These are phyloP conservation scores for Cercophora samala DNA, from an alignment of 495 filamentous ascomycete genomes.

Conservation along the genomic window DNA sequence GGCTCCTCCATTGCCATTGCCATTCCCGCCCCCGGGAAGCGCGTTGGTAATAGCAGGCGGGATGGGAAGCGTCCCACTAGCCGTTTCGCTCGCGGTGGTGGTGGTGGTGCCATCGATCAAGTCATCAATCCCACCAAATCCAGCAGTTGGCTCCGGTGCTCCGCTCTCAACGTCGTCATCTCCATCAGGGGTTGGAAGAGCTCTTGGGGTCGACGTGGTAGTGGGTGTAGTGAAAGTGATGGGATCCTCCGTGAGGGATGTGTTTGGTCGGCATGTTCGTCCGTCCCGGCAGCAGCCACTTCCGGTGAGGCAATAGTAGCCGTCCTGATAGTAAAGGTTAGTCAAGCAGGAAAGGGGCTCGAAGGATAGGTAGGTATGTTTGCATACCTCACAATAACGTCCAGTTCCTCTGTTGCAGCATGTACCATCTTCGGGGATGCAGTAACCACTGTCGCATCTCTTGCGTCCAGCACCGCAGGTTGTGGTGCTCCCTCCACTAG, in stretches of 20 bases:
- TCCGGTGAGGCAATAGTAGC: slow-evolving; percentile 19
- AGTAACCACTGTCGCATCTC: slow-evolving; percentile 14
- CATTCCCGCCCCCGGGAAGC: not conserved
- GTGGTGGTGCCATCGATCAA: not conserved
- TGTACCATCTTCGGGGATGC: slow-evolving; percentile 15
- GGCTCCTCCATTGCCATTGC: not conserved
- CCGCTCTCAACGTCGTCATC: not conserved
- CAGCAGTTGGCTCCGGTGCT: not conserved
- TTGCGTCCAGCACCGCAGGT: not conserved
- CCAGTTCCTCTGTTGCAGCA: slow-evolving; percentile 20
- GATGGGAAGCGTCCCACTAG: not conserved
- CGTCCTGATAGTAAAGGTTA: slow-evolving; percentile 7
- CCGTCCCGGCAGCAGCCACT: slow-evolving; percentile 22
- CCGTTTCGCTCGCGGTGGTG: not conserved
- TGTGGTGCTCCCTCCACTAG: not conserved
- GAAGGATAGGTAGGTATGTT: not conserved
- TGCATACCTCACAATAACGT: slow-evolving; percentile 19
- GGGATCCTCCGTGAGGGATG: not conserved
- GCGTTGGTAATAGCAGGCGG: not conserved
- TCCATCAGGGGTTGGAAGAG: not conserved
- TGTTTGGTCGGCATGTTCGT: slow-evolving; percentile 9
- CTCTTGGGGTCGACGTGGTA: not conserved
- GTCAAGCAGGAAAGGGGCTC: not conserved
- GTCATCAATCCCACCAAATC: not conserved
- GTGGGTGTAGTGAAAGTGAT: not conserved